Evolutionary conservation across 306 rosid genomes (phyloP).

Genomic region (Luffa aegyptiaca): DNA sequence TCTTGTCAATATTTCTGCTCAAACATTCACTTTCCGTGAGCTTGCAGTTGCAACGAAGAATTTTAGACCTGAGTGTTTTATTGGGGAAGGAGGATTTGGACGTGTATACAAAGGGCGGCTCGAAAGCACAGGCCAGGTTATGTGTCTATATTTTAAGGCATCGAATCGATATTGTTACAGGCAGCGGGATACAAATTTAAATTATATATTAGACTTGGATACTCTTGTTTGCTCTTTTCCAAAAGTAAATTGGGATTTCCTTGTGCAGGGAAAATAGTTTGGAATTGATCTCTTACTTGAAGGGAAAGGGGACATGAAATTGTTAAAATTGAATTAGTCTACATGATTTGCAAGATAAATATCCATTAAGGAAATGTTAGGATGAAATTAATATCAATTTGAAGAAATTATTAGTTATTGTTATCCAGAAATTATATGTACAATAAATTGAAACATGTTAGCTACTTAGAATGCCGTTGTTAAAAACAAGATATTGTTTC

Average conservation of each 20-base stretch:
- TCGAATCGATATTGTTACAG: background rate
- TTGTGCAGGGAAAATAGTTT: background rate
- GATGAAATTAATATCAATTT: background rate
- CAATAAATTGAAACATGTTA: background rate
- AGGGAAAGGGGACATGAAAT: background rate
- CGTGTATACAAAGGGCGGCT: constrained; percentile 83
- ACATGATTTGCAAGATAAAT: background rate
- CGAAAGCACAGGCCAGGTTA: constrained; percentile 77
- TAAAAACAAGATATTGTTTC: background rate
- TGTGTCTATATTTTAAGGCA: background rate
- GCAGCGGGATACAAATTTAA: background rate
- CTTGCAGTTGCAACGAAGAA: constrained; percentile 71
- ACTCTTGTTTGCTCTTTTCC: background rate
- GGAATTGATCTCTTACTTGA: background rate
- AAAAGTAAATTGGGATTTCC: background rate
- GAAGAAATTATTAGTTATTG: background rate
- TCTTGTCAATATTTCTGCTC: constrained; percentile 67
- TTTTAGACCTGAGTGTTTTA: constrained; percentile 66
- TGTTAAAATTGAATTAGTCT: background rate
- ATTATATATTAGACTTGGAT: background rate
- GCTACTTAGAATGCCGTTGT: background rate
- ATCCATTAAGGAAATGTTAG: background rate
- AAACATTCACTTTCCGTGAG: constrained; percentile 80
- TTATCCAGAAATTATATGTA: background rate
- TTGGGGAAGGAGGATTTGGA: constrained; percentile 96